phyloP scores from a whole-genome alignment of 352 stramenopile genomes.

The Stephanocyclus meneghinianus region DNA sequence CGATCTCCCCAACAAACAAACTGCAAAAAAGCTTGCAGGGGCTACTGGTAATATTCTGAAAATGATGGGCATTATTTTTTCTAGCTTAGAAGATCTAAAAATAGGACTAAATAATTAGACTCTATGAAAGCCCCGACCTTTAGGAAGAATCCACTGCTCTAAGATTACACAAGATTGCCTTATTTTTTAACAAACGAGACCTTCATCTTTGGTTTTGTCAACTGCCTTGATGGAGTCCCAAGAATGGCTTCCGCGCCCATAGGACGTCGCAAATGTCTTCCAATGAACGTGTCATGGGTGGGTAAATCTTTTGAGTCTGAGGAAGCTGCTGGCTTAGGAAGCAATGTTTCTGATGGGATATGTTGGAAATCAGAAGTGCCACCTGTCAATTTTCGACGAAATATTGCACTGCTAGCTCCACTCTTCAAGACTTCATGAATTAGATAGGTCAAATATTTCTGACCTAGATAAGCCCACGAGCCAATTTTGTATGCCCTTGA shows the following conservation, averaged over 20 bases:
- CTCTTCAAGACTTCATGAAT: slow-evolving; percentile 65
- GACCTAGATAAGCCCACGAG: slow-evolving; percentile 47
- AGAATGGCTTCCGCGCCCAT: slow-evolving; percentile 52
- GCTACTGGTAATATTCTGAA: too few relatives aligned
- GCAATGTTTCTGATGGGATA: neutral
- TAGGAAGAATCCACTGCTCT: neutral
- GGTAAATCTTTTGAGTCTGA: neutral
- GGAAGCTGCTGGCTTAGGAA: neutral
- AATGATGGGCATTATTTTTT: too few relatives aligned
- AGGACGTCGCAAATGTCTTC: slow-evolving; percentile 35
- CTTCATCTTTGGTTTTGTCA: slow-evolving; percentile 39
- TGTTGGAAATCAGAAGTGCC: slow-evolving; percentile 6
- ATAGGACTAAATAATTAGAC: too few relatives aligned
- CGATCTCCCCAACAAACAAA: too few relatives aligned
- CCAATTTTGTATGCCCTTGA: slow-evolving; percentile 62
- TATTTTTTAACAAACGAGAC: slow-evolving; percentile 27
- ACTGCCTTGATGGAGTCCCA: slow-evolving; percentile 28
- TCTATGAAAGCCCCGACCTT: too few relatives aligned
- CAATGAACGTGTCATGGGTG: slow-evolving; percentile 9
- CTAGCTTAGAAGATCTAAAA: too few relatives aligned
- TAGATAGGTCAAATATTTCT: slow-evolving; percentile 63
- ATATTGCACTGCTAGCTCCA: slow-evolving; percentile 58
- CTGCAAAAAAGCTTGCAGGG: too few relatives aligned
- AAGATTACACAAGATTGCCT: neutral
- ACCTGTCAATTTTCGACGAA: slow-evolving; percentile 46